Percentiles rank a stretch among this genome's conserved stretches.
These are phyloP conservation scores for Ophiocordyceps robertsii DNA, from an alignment of 2,329 filamentous ascomycete genomes.

Conservation along the genomic window DNA sequence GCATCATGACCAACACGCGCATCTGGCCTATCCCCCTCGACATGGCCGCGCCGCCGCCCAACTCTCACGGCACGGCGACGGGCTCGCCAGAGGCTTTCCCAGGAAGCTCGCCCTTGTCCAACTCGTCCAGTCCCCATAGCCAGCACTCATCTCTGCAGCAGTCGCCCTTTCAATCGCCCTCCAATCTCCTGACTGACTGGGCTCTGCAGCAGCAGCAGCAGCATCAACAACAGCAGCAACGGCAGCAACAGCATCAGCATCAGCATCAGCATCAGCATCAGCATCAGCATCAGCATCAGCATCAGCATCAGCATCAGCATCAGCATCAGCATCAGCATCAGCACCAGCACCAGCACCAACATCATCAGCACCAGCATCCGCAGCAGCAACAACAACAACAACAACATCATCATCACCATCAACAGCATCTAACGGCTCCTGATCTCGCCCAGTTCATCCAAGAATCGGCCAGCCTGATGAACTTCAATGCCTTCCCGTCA, in stretches of 20 bases:
- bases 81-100: conserved; percentile 36
- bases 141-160: conserved; percentile 36
- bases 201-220: conserved; percentile 36
- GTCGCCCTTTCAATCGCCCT: conserved; percentile 38
- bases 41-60: conserved; percentile 28
- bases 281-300: conserved; percentile 1
- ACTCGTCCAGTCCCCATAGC: conserved; percentile 37
- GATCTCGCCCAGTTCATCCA: conserved; percentile 42
- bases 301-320: conserved; percentile 16
- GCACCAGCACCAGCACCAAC: conserved; percentile 14
- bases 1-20: conserved; percentile 22
- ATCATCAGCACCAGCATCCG: conserved; percentile 19
- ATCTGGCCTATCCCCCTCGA: conserved; percentile 40
- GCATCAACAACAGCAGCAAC: conserved; percentile 29
- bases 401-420: conserved; percentile 14
- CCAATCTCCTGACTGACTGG: conserved; percentile 47
- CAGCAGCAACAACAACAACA: conserved; percentile 11
- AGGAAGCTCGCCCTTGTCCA: conserved; percentile 33
- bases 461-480: conserved; percentile 41
- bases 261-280: conserved; percentile 15
- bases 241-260: conserved; percentile 12
- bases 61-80: conserved; percentile 30
- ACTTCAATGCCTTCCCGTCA: conserved; percentile 37
- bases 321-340: conserved; percentile 28
- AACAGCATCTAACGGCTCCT: conserved; percentile 23